Evolutionary conservation across 2,329 filamentous ascomycete species (phyloP).

Genomic region (Talaromyces funiculosus): DNA sequence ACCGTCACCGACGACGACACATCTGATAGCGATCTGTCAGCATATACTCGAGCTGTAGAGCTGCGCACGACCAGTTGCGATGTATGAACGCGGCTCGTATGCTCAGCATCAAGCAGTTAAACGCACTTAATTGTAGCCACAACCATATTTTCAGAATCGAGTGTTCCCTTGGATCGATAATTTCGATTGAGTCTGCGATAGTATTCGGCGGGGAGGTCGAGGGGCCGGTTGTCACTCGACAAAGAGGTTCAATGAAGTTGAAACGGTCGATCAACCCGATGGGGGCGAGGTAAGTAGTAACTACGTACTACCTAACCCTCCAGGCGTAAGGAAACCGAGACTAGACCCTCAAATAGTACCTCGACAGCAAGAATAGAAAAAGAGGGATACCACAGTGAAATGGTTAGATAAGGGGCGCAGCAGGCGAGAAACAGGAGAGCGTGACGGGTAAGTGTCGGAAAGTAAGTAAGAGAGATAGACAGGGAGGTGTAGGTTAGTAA

Average conservation of each 20-base stretch:
- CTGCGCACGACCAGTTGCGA: not conserved
- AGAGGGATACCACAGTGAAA: not conserved
- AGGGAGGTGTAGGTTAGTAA: not conserved
- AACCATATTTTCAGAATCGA: constrained; percentile 42
- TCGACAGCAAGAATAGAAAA: not conserved
- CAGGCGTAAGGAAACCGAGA: not conserved
- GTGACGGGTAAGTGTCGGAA: not conserved
- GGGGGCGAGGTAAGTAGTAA: not conserved
- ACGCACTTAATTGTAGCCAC: constrained; percentile 61
- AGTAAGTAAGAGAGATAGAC: not conserved
- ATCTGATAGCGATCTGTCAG: constrained; percentile 52
- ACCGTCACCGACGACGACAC: constrained; percentile 98
- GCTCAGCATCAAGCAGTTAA: not conserved
- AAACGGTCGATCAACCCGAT: constrained; percentile 1
- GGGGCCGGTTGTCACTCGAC: not conserved
- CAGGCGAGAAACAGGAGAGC: not conserved
- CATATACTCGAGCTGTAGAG: not conserved
- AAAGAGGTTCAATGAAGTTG: not conserved
- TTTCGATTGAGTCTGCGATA: not conserved
- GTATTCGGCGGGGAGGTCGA: not conserved
- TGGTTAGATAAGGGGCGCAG: not conserved
- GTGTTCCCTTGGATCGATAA: not conserved
- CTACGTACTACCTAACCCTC: not conserved
- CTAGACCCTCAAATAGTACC: not conserved
- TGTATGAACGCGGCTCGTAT: not conserved